A percentile compares a stretch with the other conserved stretches of the same genome.
Conservation (phyloP, 306 rosid species). For the Astragalus membranaceus region DNA sequence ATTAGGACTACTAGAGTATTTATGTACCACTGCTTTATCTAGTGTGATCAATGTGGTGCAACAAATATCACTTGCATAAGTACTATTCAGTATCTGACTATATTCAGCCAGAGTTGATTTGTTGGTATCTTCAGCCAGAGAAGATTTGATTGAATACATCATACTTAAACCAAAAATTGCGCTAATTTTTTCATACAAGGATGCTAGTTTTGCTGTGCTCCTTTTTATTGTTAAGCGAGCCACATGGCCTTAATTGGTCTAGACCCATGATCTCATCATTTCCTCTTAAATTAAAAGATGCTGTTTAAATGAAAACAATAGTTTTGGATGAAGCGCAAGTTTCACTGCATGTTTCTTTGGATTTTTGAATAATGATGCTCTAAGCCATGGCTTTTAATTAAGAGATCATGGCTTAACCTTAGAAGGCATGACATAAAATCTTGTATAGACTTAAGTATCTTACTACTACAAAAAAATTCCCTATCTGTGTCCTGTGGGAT, state of each 20-base stretch:
- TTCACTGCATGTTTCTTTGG: background rate
- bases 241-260: background rate
- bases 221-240: slow-evolving; percentile 1
- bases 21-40: background rate
- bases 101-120: background rate
- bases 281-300: background rate
- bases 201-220: background rate
- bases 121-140: background rate
- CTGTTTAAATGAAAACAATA: background rate
- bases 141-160: background rate
- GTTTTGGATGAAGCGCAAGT: background rate
- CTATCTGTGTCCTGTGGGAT: background rate
- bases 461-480: background rate
- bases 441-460: background rate
- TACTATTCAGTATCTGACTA: background rate
- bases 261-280: background rate
- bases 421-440: background rate
- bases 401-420: background rate
- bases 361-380: background rate
- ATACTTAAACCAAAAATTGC: background rate
- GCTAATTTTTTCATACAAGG: background rate
- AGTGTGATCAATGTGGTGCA: background rate
- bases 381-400: background rate
- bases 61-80: background rate
- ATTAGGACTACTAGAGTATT: background rate